These are phyloP conservation scores for Suillus subaureus DNA, from an alignment of 768 basidiomycete species.

Conservation along the genomic window DNA sequence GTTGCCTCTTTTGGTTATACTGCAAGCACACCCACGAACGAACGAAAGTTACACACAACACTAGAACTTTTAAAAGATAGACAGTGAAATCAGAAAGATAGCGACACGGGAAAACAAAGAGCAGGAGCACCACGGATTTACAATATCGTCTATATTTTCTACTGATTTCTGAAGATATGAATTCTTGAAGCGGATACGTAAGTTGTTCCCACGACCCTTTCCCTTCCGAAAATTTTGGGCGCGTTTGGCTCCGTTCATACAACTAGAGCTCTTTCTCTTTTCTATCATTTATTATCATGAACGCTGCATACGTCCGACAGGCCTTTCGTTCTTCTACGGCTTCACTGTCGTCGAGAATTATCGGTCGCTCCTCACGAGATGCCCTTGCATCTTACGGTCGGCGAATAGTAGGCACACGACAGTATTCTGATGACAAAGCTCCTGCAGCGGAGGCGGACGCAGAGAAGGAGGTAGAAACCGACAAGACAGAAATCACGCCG, in stretches of 20 bases:
- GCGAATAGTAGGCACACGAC: conserved; percentile 37
- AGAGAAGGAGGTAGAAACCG: conserved; percentile 23
- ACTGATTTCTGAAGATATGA: not conserved
- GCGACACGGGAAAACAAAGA: not conserved
- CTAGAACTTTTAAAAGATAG: conserved; percentile 1
- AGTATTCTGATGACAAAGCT: conserved; percentile 61
- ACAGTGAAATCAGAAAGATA: conserved; percentile 4
- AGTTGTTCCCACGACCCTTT: conserved; percentile 6
- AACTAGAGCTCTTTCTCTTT: not conserved
- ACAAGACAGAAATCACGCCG: conserved; percentile 30
- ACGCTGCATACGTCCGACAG: conserved; percentile 51
- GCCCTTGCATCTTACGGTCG: conserved; percentile 29
- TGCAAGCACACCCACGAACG: not conserved
- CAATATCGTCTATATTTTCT: not conserved
- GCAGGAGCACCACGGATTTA: not conserved
- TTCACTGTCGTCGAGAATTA: conserved; percentile 52
- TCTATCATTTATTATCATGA: conserved; percentile 41
- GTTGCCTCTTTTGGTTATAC: conserved; percentile 11
- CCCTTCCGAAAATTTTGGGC: conserved; percentile 12
- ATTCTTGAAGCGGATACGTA: conserved; percentile 24
- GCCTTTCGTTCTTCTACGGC: conserved; percentile 62
- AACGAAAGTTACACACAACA: conserved; percentile 9
- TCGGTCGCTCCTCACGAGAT: conserved; percentile 41
- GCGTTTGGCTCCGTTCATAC: conserved; percentile 8
- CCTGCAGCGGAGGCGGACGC: conserved; percentile 33